Evolutionary conservation across 2,329 filamentous ascomycete genomes (phyloP).

Genomic region (Cryoendolithus antarcticus): DNA sequence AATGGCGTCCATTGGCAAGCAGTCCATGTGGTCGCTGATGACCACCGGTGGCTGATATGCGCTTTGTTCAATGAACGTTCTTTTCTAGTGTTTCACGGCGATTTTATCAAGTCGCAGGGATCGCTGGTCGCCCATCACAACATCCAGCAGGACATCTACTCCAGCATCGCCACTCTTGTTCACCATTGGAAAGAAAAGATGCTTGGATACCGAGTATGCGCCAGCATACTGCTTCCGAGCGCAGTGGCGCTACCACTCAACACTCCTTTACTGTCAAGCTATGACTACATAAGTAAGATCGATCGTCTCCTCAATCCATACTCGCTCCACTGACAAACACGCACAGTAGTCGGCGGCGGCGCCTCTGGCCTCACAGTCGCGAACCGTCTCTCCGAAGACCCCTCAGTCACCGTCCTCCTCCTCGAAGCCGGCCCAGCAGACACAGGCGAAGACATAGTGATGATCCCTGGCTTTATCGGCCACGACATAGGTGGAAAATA

Average conservation of each 20-base stretch:
- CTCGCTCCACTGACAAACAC: background rate
- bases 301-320: too few relatives aligned
- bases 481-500: slow-evolving; percentile 14
- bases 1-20: too few relatives aligned
- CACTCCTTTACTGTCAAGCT: slow-evolving; percentile 14
- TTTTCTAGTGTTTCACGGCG: too few relatives aligned
- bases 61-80: too few relatives aligned
- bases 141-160: background rate
- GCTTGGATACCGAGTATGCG: slow-evolving; percentile 4
- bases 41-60: too few relatives aligned
- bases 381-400: slow-evolving; percentile 20
- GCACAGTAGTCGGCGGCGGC: slow-evolving; percentile 19
- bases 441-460: slow-evolving; percentile 10
- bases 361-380: slow-evolving; percentile 19
- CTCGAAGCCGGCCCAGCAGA: slow-evolving; percentile 21
- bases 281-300: slow-evolving; percentile 16
- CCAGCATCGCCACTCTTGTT: too few relatives aligned
- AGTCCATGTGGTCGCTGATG: too few relatives aligned
- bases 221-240: slow-evolving; percentile 3
- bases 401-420: slow-evolving; percentile 17
- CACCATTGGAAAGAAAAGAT: slow-evolving; percentile 4
- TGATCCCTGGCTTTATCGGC: slow-evolving; percentile 18
- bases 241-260: slow-evolving; percentile 16
- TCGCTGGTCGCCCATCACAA: background rate
- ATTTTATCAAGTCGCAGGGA: background rate